Conservation (phyloP, 331 rosid genomes). For the Rhamnella rubrinervis region DNA sequence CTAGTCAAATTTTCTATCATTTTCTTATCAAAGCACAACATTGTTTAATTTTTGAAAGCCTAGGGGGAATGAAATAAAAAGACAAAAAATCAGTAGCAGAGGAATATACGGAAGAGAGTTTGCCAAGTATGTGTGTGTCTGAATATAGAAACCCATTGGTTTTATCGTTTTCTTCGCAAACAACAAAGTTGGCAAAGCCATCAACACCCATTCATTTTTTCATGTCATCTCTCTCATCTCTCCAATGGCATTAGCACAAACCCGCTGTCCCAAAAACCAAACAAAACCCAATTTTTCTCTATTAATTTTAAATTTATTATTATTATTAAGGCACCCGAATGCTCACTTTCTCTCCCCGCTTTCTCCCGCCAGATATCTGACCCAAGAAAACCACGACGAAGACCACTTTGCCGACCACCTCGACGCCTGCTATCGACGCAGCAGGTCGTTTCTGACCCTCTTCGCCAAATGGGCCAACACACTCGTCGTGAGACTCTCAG, state of each 20-base stretch:
- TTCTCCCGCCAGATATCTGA: constrained; percentile 34
- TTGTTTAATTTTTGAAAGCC: neutral
- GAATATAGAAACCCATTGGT: constrained; percentile 2
- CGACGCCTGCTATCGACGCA: neutral
- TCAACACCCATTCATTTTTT: constrained; percentile 18
- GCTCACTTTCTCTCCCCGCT: constrained; percentile 25
- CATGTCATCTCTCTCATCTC: neutral
- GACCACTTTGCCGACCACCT: neutral
- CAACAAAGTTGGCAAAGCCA: constrained; percentile 44
- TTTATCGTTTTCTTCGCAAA: constrained; percentile 44
- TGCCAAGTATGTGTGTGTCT: neutral
- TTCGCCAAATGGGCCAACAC: constrained; percentile 64
- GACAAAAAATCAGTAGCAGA: neutral
- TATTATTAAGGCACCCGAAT: constrained; percentile 27
- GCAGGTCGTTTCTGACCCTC: too few species aligned
- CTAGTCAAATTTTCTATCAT: too few species aligned
- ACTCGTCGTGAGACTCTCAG: constrained; percentile 59
- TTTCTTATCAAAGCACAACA: too few species aligned
- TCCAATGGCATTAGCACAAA: neutral
- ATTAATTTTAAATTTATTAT: constrained; percentile 8
- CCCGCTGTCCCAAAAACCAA: constrained; percentile 8
- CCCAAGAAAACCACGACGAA: neutral
- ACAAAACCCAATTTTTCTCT: constrained; percentile 9
- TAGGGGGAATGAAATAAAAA: neutral
- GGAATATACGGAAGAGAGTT: constrained; percentile 10